These are phyloP conservation scores for Tinospora cordifolia DNA, from an alignment of 164 flowering plant genomes.

Conservation along the genomic window DNA sequence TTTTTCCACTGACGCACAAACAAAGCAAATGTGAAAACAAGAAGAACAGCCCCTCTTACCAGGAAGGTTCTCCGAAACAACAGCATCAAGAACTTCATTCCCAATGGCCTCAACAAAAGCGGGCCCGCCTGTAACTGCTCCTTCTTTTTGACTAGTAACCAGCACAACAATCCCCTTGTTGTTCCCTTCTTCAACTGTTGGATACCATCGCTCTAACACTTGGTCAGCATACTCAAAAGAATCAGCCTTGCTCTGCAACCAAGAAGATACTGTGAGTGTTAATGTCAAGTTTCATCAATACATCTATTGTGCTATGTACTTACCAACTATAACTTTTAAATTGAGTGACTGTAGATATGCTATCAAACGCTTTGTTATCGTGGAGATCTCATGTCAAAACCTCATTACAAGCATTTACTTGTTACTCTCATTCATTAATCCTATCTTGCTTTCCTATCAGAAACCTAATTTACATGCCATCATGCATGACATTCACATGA, in stretches of 20 bases:
- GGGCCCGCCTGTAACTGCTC: slow-evolving; percentile 95
- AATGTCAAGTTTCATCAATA: no score
- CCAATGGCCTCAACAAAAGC: slow-evolving; percentile 84
- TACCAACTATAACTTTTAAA: no score
- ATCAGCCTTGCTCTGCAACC: slow-evolving; percentile 90
- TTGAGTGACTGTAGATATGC: no score
- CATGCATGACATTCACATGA: no score
- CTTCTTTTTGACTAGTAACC: slow-evolving; percentile 94
- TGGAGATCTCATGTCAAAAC: no score
- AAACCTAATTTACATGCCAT: no score
- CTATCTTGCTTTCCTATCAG: no score
- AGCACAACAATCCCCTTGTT: slow-evolving; percentile 91
- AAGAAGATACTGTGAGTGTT: background rate
- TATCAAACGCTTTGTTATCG: no score
- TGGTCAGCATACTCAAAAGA: slow-evolving; percentile 97
- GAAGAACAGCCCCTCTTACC: slow-evolving; percentile 33
- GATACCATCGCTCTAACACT: slow-evolving; percentile 92
- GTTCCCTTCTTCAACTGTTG: slow-evolving; percentile 78
- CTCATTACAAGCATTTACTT: no score
- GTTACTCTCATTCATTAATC: no score
- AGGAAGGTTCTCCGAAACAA: slow-evolving; percentile 90
- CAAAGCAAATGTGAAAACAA: background rate
- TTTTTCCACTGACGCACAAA: no score
- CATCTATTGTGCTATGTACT: no score
- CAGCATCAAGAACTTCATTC: slow-evolving; percentile 77